Evolutionary conservation across 208 protist genomes (phyloP), one percentile per base, ranked within the genome.

Genomic region (Herpetomonas samuelpessoai): DNA sequence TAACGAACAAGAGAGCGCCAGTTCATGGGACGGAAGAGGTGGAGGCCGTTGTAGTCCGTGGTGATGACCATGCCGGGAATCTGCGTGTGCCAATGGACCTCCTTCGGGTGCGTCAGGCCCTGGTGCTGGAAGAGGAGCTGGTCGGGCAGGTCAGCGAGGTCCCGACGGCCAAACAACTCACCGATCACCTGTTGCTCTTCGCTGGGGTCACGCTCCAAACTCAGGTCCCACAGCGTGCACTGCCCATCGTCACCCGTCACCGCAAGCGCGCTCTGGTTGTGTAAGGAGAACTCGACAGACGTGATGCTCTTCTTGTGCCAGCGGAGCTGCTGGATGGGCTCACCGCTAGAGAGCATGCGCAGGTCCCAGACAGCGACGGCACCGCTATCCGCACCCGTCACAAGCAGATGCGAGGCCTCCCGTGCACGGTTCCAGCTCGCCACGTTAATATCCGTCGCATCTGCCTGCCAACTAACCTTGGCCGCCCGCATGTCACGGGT

Each of bases 91-190:
- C 97, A 99, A 72, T 98, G 97, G 16, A 94, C 84, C 81, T 99
- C 98, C 89, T 99, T 99, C 46, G 98, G 81, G 67, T 98, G 85
- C 38, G 79, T 56, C 47, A 99, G 96, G 21, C 98, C 98, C 76
- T 97, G 88, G 73, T 99, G 98, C 56, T 99, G 85, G 70, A 99
- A 99, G 70, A 99, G 92, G 26, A 99, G 81, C 82, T 99, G 97
- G 58, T 93, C 86, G n/a, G 88, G 88, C 50, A 96, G 83, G 49
- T 81, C 80, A 19, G 86, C 83, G 35, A 94, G 78, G 45, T 91
- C 91, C 27, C 73, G 66, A 21, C 83, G 76, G 45, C 82, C 83
- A 38, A 94, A 93, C 0, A 88, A 69, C 64, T 93, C 87, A 1
- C 76, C 75, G 38, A 83, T 82, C 49, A 94, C 83, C 72, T 88